These are phyloP conservation scores for Meripilus lineatus DNA, from an alignment of 1,284 basidiomycete species.

Conservation along the genomic window DNA sequence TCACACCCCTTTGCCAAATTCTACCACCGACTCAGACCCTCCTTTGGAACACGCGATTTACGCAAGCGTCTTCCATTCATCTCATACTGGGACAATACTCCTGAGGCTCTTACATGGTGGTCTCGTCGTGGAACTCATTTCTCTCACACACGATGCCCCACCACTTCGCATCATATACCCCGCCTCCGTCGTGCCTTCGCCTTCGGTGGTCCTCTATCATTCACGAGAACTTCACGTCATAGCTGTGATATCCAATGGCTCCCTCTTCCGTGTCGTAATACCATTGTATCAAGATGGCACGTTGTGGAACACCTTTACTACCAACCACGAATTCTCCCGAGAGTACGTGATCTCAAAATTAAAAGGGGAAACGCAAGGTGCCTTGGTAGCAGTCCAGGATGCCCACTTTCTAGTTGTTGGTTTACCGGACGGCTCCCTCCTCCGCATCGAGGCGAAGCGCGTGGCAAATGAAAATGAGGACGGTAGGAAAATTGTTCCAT, in stretches of 20 bases:
- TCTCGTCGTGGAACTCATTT: slow-evolving; percentile 71
- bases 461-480: slow-evolving; percentile 46
- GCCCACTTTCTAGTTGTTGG: slow-evolving; percentile 65
- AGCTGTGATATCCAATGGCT: slow-evolving; percentile 62
- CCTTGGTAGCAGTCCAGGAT: slow-evolving; percentile 67
- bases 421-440: slow-evolving; percentile 62
- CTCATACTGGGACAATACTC: slow-evolving; percentile 62
- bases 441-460: slow-evolving; percentile 64
- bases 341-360: slow-evolving; percentile 63
- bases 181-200: slow-evolving; percentile 60
- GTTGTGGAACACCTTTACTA: slow-evolving; percentile 50
- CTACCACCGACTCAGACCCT: slow-evolving; percentile 43
- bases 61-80: slow-evolving; percentile 53
- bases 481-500: slow-evolving; percentile 37
- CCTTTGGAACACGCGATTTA: slow-evolving; percentile 73
- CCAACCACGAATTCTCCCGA: slow-evolving; percentile 52
- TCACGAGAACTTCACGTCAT: slow-evolving; percentile 66
- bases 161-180: slow-evolving; percentile 79
- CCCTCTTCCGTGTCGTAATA: slow-evolving; percentile 74
- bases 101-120: slow-evolving; percentile 74
- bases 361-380: slow-evolving; percentile 33
- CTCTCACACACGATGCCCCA: slow-evolving; percentile 56
- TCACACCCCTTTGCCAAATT: slow-evolving; percentile 41
- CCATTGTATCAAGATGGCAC: slow-evolving; percentile 48
- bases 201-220: slow-evolving; percentile 59